Evolutionary conservation across 805 yeast species (phyloP), one percentile per base, ranked within the genome.

Genomic region (Wickerhamia fluorescens): DNA sequence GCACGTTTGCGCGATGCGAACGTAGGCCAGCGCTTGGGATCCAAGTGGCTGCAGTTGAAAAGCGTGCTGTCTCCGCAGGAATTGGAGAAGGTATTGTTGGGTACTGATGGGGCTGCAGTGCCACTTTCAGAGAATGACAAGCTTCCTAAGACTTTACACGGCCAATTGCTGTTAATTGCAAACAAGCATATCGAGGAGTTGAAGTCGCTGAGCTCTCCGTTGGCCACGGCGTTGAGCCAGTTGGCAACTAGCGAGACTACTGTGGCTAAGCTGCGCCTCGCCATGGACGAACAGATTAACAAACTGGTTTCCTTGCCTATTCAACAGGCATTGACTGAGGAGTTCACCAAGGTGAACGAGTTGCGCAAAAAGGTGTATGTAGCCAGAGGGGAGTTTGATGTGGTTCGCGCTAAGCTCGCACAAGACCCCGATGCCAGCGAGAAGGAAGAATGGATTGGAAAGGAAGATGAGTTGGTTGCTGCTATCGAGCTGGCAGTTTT

Each of bases 401-500:
- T 78, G 6, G 55, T 77, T 37, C 70, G 92, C 51, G 65, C 83
- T 31, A 81, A 74, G 42, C 29, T 42, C 15, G 29, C 31, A 24
- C 58, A 47, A 15, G 58, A 51, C 8, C 66, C 64, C 24, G 55
- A 69, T 13, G 81, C 73, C 30, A 63, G 60, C 23, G 66, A 76
- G 40, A 60, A 62, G 36, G 68, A 66, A 38, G 73, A 70, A 31
- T 57, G 73, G 40, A 77, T 75, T 35, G 50, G 59, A 11, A 65
- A 66, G 36, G 94, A 83, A 53, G 94, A 83, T 49, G 89, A 80
- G 37, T 71, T 83, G 40, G 92, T 83, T 20, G 72, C 77, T 41
- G 84, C 86, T 15, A 82, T 87, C 4, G 79, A 81, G 33, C 60
- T 68, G 16, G 92, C 94, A 1, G 92, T 81, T n/a, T 72, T 74